These are phyloP conservation scores for Gnomoniopsis smithogilvyi DNA, from an alignment of 2,329 filamentous ascomycete genomes.

Conservation along the genomic window DNA sequence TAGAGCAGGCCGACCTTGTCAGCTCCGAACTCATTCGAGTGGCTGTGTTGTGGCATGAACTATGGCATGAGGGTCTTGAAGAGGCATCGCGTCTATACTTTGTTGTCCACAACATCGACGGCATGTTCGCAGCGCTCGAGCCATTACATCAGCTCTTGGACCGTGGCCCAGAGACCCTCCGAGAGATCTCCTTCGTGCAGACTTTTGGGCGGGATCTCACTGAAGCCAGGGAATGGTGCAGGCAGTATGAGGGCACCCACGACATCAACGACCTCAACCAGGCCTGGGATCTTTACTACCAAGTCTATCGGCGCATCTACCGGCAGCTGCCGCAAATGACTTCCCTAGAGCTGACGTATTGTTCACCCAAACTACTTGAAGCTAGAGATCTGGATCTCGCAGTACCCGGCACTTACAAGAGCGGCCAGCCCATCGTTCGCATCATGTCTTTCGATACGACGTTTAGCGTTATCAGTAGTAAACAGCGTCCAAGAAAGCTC, in stretches of 20 bases:
- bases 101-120: conserved; percentile 94
- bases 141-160: conserved; percentile 91
- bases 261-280: conserved; percentile 95
- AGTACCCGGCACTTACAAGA: conserved; percentile 92
- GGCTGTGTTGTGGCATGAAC: conserved; percentile 96
- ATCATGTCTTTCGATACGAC: conserved; percentile 90
- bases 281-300: conserved; percentile 99
- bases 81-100: conserved; percentile 97
- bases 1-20: conserved; percentile 92
- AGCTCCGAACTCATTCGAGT: conserved; percentile 97
- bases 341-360: conserved; percentile 90
- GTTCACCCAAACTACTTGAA: conserved; percentile 87
- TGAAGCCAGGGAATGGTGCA: conserved; percentile 94
- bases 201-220: conserved; percentile 93
- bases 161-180: conserved; percentile 83
- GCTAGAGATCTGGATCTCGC: conserved; percentile 85
- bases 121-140: conserved; percentile 89
- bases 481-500: conserved; percentile 90
- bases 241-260: conserved; percentile 81
- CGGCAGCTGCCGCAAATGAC: conserved; percentile 91
- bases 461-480: conserved; percentile 90
- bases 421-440: conserved; percentile 70
- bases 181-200: conserved; percentile 96
- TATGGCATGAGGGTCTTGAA: conserved; percentile 97
- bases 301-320: conserved; percentile 93